phyloP scores from a whole-genome alignment of 768 basidiomycete species.

The Mycena metata region DNA sequence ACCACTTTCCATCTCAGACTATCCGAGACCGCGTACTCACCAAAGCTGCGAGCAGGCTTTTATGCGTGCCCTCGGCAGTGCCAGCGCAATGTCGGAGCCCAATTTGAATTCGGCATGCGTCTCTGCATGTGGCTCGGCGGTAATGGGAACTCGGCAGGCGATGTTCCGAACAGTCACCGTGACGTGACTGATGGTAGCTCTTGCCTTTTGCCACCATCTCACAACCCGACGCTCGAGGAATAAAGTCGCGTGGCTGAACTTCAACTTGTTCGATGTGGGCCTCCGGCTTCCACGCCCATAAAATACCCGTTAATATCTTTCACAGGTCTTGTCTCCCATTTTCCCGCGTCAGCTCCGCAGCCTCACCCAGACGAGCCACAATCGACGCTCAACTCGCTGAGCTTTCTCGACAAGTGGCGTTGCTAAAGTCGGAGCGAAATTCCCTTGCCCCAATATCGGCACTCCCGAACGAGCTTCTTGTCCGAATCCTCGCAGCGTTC shows the following conservation, averaged over 20 bases:
- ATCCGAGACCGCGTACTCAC: too few species aligned
- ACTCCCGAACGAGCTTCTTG: constrained; percentile 19
- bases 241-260: constrained; percentile 14
- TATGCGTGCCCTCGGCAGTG: too few species aligned
- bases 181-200: constrained; percentile 11
- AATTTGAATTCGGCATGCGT: too few species aligned
- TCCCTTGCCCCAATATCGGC: constrained; percentile 15
- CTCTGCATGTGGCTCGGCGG: too few species aligned
- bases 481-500: constrained; percentile 17
- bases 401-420: constrained; percentile 14
- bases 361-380: constrained; percentile 13
- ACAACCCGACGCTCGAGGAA: constrained; percentile 9
- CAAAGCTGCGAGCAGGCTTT: too few species aligned
- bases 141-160: too few species aligned
- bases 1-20: too few species aligned
- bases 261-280: constrained; percentile 10
- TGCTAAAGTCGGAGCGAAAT: constrained; percentile 11
- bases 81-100: too few species aligned
- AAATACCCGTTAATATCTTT: constrained; percentile 12
- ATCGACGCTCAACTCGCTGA: constrained; percentile 11
- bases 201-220: constrained; percentile 16
- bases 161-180: too few species aligned
- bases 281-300: constrained; percentile 5
- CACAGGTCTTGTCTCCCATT: constrained; percentile 18
- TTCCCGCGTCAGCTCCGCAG: constrained; percentile 16